Base-by-base conservation (phyloP, 352 stramenopile species). In the Phytophthora fragariae region DNA sequence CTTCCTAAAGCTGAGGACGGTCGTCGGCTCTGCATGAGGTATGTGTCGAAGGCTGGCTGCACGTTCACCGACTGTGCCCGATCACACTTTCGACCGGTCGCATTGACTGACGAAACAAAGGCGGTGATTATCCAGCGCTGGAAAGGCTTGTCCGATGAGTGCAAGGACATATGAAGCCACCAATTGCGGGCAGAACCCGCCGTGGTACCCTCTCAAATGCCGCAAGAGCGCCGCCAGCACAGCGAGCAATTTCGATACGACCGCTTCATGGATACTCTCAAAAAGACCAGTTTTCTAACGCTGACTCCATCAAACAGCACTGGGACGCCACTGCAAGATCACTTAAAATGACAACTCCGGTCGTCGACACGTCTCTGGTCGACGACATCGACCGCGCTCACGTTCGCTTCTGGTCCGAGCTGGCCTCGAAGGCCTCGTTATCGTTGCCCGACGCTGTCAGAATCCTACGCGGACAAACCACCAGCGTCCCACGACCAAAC, bases 161-260 rank as follows among this genome's bases (percentile, higher is more conserved):
- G n/a, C 29, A 72, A 66, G 14, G 53, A 68, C 17, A 59, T 67
- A 64, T 73, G 65, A 68, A 56, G 66, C 19, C 57, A 57, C 7
- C 27, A 4, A 2, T 11, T 21, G 11, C 1, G 5, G 27, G 5
- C 12, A 21, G 27, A 19, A 12, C 10, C 3, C n/a, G 12, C 6
- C 1, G 0, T 21, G n/a, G 12, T 47, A 47, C 39, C 39, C 10
- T 19, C 15, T 6, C 39, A 15, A 47, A 2, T 47, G 5, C 37
- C 37, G 17, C 37, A n/a, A 9, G 33, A 15, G 0, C 10, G n/a
- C 0, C 17, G 55, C 31, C 3, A 47, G 15, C n/a, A 46, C 4
- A 19, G 5, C 1, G 46, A 31, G 6, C 44, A 63, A 49, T 0
- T 9, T 4, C 24, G 37, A 12, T 15, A 72, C 39, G 9, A 67